Evolutionary conservation across 495 filamentous ascomycete genomes (phyloP), one percentile per base, ranked within the genome.

Genomic region (Aspergillus cavernicola): DNA sequence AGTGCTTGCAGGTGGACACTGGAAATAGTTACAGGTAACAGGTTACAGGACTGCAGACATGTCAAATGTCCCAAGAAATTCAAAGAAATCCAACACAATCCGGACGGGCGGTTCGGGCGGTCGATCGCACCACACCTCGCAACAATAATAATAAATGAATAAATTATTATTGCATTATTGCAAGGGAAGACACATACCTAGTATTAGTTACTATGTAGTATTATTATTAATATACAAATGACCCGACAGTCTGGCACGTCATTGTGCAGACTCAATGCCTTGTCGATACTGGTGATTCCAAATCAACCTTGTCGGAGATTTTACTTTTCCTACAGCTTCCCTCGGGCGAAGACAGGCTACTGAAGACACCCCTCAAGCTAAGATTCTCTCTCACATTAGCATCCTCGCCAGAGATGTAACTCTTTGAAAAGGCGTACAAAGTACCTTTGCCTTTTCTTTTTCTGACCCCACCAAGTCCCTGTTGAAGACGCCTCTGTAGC

Each of bases 71-170:
- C n/a, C 29, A 55, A 26, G 28, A 43, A 28, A 28, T 20, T 24
- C 22, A 16, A 29, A n/a, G n/a, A n/a, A n/a, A n/a, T n/a, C n/a
- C n/a, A n/a, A 49, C 42, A 28, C 31, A 33, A n/a, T 10, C 53
- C 53, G 48, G 38, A 53, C 42, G 33, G 52, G 52, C 55, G 59
- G 52, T 61, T 61, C 55, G 53, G 49, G 54, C 59, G 55, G 54
- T 49, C 39, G 46, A 50, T 50, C 42, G 16, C 42, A 46, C 15
- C 38, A 23, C 15, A 32, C 19, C 16, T 41, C 10, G 9, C n/a
- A 15, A 20, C n/a, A n/a, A n/a, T n/a, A n/a, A n/a, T n/a, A n/a
- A n/a, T n/a, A n/a, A n/a, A n/a, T n/a, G n/a, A n/a, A n/a, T n/a
- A n/a, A n/a, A n/a, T n/a, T n/a, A n/a, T n/a, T n/a, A n/a, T n/a